Evolutionary conservation across 1,284 basidiomycete species (phyloP).

Genomic region (Xerocomus minutiporus): DNA sequence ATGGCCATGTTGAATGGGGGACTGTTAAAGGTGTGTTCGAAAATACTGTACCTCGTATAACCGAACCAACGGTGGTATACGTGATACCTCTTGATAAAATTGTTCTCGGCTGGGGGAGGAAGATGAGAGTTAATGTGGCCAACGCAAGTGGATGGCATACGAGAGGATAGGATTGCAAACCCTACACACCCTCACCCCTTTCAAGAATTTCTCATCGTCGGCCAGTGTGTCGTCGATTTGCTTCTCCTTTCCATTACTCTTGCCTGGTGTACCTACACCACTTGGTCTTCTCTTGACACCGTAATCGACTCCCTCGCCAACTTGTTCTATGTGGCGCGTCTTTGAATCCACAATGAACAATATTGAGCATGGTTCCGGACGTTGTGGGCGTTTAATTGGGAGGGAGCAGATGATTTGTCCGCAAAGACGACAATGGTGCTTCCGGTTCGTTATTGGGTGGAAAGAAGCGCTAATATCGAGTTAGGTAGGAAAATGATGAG

Average conservation of each 20-base stretch:
- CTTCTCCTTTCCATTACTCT: conserved; percentile 38
- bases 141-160: conserved; percentile 42
- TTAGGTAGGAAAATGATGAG: neutral
- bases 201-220: conserved; percentile 75
- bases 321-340: conserved; percentile 75
- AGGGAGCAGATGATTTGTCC: conserved; percentile 91
- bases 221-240: conserved; percentile 33
- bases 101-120: conserved; percentile 61
- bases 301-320: conserved; percentile 84
- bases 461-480: conserved; percentile 61
- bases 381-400: conserved; percentile 70
- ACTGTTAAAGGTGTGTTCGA: neutral
- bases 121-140: neutral
- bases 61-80: conserved; percentile 60
- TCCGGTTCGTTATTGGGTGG: conserved; percentile 85
- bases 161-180: conserved; percentile 75
- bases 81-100: conserved; percentile 65
- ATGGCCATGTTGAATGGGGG: conserved; percentile 1
- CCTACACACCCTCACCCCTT: conserved; percentile 80
- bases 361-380: conserved; percentile 67
- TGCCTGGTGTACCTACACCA: conserved; percentile 17
- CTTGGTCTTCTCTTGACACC: conserved; percentile 54
- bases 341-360: conserved; percentile 77
- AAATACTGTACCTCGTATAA: conserved; percentile 59
- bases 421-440: conserved; percentile 95